Base-by-base conservation (phyloP, 2,329 filamentous ascomycete species). In the Ophiostoma ulmi region DNA sequence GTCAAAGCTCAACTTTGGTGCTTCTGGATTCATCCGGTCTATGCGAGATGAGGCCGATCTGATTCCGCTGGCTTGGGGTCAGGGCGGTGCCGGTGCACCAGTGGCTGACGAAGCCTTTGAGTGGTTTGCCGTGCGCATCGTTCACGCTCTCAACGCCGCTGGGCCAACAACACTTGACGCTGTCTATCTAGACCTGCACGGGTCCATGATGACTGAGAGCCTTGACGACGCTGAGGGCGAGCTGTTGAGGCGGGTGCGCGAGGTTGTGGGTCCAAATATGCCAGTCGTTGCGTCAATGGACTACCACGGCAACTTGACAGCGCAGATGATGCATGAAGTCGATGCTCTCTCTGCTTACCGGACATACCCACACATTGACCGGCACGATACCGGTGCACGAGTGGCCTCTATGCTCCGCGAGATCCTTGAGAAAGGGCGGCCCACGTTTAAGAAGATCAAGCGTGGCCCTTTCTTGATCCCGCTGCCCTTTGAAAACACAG, bases 41-140 rank as follows among this genome's bases (percentile, higher is more conserved):
- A 36, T 63, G 58, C 58, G 13, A 4, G 26, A 63, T 63, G 22
- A 63, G 13, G 58, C 58, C 13, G 58, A 35, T 11, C 58, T 63
- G 26, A 63, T 63, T 7, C 58, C 22, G 58, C 58, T 63, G 22
- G 58, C 58, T 26, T 63, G 26, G 58, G 26, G 58, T 13, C 58
- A 63, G 58, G 58, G 58, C 26, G 22, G 26, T 63, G 58, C 26
- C 26, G 58, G 58, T 14, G 58, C 58, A 17, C 58, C 58, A 7
- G 58, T 63, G 26, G 58, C 58, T 11, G 58, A 63, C 13, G 58
- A 31, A 26, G 58, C 58, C 26, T 63, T 63, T 63, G 58, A 63
- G 5, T 63, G 58, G 58, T 35, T 63, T 35, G 13, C 58, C 26
- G 14, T 20, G 13, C 58, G 58, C 58, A 63, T 63, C 3, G 26